Conservation (phyloP, 148 eudicot species). For the Spergularia marina region DNA sequence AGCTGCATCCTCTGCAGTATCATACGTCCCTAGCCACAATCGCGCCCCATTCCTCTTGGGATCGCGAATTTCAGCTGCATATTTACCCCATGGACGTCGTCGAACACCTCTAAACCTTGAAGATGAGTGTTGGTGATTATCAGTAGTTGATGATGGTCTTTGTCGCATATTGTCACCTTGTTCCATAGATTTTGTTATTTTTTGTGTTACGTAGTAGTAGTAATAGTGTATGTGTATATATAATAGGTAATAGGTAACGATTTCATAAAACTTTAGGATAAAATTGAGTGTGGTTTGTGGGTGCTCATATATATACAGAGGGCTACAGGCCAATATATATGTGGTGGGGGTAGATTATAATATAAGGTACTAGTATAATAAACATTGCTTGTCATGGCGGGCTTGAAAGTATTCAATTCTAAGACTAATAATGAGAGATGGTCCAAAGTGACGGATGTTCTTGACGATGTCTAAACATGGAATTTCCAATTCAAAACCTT, state of each 20-base stretch:
- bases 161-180: constrained; percentile 14
- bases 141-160: constrained; percentile 10
- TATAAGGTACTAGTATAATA: not conserved
- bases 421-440: constrained; percentile 12
- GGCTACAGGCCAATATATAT: not conserved
- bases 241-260: not conserved
- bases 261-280: not conserved
- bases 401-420: constrained; percentile 24
- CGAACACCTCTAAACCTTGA: constrained; percentile 42
- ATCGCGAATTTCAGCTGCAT: constrained; percentile 44
- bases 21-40: constrained; percentile 40
- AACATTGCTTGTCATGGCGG: constrained; percentile 16
- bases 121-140: not conserved
- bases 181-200: constrained; percentile 12
- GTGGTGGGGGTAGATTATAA: no score
- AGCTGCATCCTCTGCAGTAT: constrained; percentile 43
- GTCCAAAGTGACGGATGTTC: constrained; percentile 41
- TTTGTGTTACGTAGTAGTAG: not conserved
- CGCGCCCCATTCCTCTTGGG: constrained; percentile 39
- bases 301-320: not conserved
- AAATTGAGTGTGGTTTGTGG: not conserved
- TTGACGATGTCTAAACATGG: constrained; percentile 7
- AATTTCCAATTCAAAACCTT: constrained; percentile 25
- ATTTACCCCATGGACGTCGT: constrained; percentile 45
- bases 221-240: not conserved